Evolutionary conservation across 1,139 yeast species (phyloP).

Genomic region (Suhomyces terraborum): DNA sequence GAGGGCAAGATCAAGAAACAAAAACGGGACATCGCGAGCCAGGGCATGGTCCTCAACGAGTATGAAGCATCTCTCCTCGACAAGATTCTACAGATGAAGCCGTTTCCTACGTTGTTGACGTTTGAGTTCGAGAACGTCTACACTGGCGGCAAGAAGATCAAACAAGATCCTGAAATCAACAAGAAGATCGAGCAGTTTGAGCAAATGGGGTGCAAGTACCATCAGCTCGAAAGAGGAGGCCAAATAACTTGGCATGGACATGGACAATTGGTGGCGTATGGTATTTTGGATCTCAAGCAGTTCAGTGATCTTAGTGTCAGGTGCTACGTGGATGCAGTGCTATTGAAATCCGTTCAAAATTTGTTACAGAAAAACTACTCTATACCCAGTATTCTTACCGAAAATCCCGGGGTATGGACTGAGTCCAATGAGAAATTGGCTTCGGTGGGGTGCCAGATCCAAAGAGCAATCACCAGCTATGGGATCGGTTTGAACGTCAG

Average conservation of each 20-base stretch:
- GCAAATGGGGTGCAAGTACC: conserved; percentile 46
- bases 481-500: conserved; percentile 81
- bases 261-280: conserved; percentile 88
- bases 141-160: conserved; percentile 86
- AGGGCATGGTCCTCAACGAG: conserved; percentile 44
- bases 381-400: conserved; percentile 52
- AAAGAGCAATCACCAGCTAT: conserved; percentile 83
- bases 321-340: conserved; percentile 69
- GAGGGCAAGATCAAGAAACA: conserved; percentile 50
- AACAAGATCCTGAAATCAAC: conserved; percentile 42
- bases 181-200: conserved; percentile 44
- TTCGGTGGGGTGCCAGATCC: conserved; percentile 85
- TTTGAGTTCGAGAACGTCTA: conserved; percentile 84
- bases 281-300: conserved; percentile 70
- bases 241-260: conserved; percentile 96
- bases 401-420: conserved; percentile 87
- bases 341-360: conserved; percentile 65
- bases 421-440: conserved; percentile 67
- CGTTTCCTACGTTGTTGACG: conserved; percentile 65
- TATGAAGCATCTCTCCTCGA: conserved; percentile 48
- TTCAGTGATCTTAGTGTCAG: conserved; percentile 63
- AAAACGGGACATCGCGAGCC: conserved; percentile 37
- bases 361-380: conserved; percentile 48
- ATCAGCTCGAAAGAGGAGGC: conserved; percentile 91
- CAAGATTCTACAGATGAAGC: conserved; percentile 53